Base-by-base conservation (phyloP, 176 grass and related monocot species). In the Ensete glaucum region DNA sequence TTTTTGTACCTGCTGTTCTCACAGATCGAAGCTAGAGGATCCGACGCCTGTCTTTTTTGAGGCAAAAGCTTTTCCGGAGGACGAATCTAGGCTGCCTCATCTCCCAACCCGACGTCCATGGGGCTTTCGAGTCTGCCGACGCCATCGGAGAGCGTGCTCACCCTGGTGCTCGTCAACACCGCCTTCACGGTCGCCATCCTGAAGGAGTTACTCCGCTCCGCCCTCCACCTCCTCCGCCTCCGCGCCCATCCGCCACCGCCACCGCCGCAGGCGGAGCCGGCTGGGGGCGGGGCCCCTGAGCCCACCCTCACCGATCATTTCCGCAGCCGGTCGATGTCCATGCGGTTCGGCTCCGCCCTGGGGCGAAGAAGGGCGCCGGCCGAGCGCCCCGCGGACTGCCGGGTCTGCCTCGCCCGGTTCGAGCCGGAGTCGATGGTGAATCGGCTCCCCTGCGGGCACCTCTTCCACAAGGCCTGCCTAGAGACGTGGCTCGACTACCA, bases 401-500 rank as follows among this genome's bases (percentile, higher is more conserved):
- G 85, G 19, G 88, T 95, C 52, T 95, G 91, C 74, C 67, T 95
- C 2, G 52, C 50, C 52, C 78, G 73, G 71, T 90, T 95, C 88
- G 88, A 84, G 76, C 63, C 88, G 10, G 85, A 88, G 22, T 86
- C 91, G 14, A 66, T 95, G 54, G 91, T 95, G 81, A 88, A 95
- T 72, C 79, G 79, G 11, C 91, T 95, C 58, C 81, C 83, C 22
- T 95, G 91, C 58, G 91, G 91, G 14, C 91, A 95, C 77, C 88
- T 95, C 64, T 95, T 95, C 79, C 91, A 95, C 81, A 81, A 83
- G 69, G 67, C 82, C 3, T 95, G 91, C 81, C 79, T 95, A 2
- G 88, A 95, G 85, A 90, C 76, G 50, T 95, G 88, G 91, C 81
- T 95, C 2, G 79, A 83, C 67, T 95, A 95, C 83, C 72, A 87